Evolutionary conservation across 1,139 yeast genomes (phyloP).

Genomic region (Keqinozyma sinolaborantium): DNA sequence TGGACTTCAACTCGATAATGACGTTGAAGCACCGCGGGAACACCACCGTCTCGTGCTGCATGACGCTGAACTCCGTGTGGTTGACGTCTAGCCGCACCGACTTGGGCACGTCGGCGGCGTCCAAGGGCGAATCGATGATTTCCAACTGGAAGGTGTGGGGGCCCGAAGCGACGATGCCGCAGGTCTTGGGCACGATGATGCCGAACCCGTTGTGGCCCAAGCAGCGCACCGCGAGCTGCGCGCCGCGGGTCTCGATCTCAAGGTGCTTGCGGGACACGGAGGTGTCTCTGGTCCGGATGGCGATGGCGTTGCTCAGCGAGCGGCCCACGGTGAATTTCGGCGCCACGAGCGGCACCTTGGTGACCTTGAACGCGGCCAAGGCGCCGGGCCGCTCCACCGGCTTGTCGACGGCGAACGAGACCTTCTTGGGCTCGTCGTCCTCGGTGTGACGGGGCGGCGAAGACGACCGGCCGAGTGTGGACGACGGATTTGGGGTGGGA

Average conservation of each 20-base stretch:
- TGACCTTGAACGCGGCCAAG: conserved; percentile 36
- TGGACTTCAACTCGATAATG: conserved; percentile 59
- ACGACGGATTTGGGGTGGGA: conserved; percentile 59
- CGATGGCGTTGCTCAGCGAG: conserved; percentile 58
- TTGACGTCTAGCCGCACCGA: conserved; percentile 40
- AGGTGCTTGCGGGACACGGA: conserved; percentile 70
- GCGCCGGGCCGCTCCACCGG: conserved; percentile 12
- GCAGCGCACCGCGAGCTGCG: conserved; percentile 45
- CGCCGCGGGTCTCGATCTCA: conserved; percentile 18
- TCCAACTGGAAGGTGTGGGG: conserved; percentile 13
- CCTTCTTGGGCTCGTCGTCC: conserved; percentile 9
- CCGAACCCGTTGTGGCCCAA: conserved; percentile 71
- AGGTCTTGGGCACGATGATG: conserved; percentile 53
- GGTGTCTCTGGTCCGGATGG: conserved; percentile 51
- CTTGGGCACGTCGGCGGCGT: conserved; percentile 18
- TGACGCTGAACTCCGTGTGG: conserved; percentile 56
- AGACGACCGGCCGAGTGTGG: conserved; percentile 46
- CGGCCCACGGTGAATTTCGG: conserved; percentile 50
- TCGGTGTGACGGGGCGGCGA: conserved; percentile 23
- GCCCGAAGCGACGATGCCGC: conserved; percentile 31
- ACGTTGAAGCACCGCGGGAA: conserved; percentile 57
- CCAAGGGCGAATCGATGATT: conserved; percentile 5
- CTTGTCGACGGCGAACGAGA: conserved; percentile 10
- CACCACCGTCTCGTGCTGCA: conserved; percentile 49
- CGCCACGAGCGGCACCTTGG: conserved; percentile 32